Evolutionary conservation across 1,284 basidiomycete species (phyloP).

Genomic region (Lentinus polychrous): DNA sequence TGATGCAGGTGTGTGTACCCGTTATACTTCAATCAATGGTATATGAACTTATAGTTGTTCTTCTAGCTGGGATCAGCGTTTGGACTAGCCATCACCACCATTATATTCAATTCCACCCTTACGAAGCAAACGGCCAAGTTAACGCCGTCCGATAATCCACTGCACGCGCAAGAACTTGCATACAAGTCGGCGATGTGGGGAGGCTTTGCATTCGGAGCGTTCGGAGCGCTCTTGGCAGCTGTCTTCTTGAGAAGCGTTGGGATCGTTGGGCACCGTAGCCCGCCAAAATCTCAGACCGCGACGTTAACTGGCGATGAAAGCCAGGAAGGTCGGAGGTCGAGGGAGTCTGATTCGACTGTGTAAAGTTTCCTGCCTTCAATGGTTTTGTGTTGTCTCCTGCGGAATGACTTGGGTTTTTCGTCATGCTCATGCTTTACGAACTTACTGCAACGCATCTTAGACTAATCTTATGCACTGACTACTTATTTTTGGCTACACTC

Average conservation of each 20-base stretch:
- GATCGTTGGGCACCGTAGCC: constrained; percentile 39
- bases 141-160: constrained; percentile 20
- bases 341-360: no score
- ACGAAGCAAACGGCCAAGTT: constrained; percentile 21
- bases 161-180: constrained; percentile 34
- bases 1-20: constrained; percentile 50
- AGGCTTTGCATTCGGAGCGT: constrained; percentile 48
- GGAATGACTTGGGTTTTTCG: no score
- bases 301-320: constrained; percentile 2
- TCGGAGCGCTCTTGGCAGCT: constrained; percentile 43
- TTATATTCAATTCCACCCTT: constrained; percentile 56
- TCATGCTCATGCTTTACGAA: no score
- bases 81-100: constrained; percentile 69
- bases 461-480: no score
- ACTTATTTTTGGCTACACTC: no score
- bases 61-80: constrained; percentile 64
- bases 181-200: constrained; percentile 65
- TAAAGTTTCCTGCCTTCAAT: no score
- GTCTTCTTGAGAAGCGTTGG: constrained; percentile 55
- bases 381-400: no score
- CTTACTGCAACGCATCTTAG: no score
- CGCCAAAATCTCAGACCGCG: neutral
- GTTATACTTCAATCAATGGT: neutral
- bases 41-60: neutral
- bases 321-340: no score